Evolutionary conservation across 2,329 filamentous ascomycete genomes (phyloP), one percentile per base, ranked within the genome.

Genomic region (Phialophora macrospora): DNA sequence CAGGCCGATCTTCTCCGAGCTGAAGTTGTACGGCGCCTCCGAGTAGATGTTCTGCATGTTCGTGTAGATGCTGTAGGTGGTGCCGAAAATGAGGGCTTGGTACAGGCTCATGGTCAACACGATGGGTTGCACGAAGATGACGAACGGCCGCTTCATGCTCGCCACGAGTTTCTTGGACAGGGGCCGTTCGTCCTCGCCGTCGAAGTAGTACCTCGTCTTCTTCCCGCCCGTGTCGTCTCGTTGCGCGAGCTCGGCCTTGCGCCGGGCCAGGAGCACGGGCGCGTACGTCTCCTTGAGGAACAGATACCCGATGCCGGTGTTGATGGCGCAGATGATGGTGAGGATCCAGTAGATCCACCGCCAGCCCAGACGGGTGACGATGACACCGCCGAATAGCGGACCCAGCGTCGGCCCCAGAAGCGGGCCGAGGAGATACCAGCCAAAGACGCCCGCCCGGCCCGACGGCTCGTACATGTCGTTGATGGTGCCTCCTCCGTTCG

Each of bases 261-360:
- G 79, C 46, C 79, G 76, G 12, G 77, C 77, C 1, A 89, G 82
- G 1, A 91, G 80, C 7, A 85, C 83, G 0, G 87, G 86, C 0
- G 81, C 82, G 74, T 88, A 89, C 0, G 86, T 88, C 73, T 89
- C 87, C 61, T 81, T 79, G 4, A 85, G 79, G 60, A 86, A 82
- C 72, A 85, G 82, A 60, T 88, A 76, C 1, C 87, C 87, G 5
- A 83, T 77, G n/a, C 80, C 69, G 70, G 88, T 86, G 58, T 90
- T 83, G n/a, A 85, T 64, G 9, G 80, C 63, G 52, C 70, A 72
- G 20, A 72, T 63, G 24, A 72, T 71, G 38, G 68, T 64, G 22
- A 72, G 72, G 34, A 81, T 73, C 78, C 80, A 82, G 72, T 83
- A 83, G 46, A 80, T 77, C 81, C 80, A 83, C 32, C 81, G 74